phyloP scores from a whole-genome alignment of 768 basidiomycete species.

The Crucibulum laeve region DNA sequence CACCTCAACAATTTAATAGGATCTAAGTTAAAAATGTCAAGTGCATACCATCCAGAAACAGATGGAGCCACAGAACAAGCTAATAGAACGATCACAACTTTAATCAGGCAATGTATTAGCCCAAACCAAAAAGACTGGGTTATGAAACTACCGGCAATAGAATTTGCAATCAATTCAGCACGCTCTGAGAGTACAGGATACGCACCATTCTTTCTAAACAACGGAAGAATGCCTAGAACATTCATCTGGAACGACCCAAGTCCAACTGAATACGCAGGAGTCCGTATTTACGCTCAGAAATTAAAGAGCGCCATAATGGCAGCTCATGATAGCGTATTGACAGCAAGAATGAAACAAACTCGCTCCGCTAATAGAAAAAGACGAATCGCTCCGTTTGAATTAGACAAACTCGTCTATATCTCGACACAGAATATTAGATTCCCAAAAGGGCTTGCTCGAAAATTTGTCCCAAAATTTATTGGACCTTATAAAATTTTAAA shows the following conservation, averaged over 20 bases:
- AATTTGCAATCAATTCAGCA: conserved; percentile 32
- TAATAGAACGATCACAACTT: neutral
- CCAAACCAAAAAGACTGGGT: conserved; percentile 25
- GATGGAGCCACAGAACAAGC: neutral
- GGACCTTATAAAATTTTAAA: neutral
- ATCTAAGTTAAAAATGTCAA: neutral
- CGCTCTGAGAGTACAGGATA: conserved; percentile 27
- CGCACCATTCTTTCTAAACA: conserved; percentile 27
- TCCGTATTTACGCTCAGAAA: conserved; percentile 14
- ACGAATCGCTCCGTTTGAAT: neutral
- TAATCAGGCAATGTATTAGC: conserved; percentile 17
- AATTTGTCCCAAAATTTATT: neutral
- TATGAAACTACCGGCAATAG: conserved; percentile 20
- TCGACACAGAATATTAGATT: neutral
- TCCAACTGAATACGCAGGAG: conserved; percentile 13
- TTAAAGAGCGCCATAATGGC: conserved; percentile 11
- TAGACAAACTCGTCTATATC: neutral
- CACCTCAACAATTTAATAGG: neutral
- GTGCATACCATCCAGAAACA: neutral
- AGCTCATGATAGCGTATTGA: neutral
- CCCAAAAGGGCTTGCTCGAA: neutral
- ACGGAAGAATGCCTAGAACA: conserved; percentile 14
- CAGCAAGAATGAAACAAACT: neutral
- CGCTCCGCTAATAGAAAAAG: neutral
- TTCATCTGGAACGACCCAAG: conserved; percentile 11